Conservation (phyloP, 257 asterid genomes). For the Apocynum venetum region DNA sequence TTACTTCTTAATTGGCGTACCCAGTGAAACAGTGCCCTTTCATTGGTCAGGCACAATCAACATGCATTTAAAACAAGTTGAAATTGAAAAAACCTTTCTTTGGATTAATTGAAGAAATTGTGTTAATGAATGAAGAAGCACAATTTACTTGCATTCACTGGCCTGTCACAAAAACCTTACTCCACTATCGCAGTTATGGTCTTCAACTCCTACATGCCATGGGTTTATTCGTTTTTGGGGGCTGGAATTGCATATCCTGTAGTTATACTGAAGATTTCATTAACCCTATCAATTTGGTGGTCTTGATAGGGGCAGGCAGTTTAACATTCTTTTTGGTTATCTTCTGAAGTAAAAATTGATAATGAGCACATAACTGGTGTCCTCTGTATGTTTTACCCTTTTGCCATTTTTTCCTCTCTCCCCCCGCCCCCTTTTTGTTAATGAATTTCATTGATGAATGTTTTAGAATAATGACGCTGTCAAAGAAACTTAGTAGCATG, state of each 20-base stretch:
- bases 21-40: neutral
- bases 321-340: neutral
- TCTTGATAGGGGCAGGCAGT: neutral
- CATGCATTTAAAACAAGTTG: no score
- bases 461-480: slow-evolving; percentile 80
- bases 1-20: neutral
- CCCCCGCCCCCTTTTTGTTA: neutral
- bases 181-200: no score
- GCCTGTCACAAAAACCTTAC: no score
- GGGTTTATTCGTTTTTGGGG: neutral
- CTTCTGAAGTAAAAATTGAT: neutral
- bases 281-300: neutral
- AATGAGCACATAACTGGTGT: neutral
- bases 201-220: no score
- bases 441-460: slow-evolving; percentile 10
- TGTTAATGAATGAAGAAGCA: neutral
- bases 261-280: neutral
- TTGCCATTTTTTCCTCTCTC: neutral
- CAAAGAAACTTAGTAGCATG: slow-evolving; percentile 70
- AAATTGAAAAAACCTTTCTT: neutral
- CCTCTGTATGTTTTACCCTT: neutral
- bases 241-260: neutral
- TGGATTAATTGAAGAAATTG: neutral
- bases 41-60: no score
- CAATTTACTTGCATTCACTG: neutral